Conservation (phyloP, 768 basidiomycete species). For the Sporobolomyces roseus region DNA sequence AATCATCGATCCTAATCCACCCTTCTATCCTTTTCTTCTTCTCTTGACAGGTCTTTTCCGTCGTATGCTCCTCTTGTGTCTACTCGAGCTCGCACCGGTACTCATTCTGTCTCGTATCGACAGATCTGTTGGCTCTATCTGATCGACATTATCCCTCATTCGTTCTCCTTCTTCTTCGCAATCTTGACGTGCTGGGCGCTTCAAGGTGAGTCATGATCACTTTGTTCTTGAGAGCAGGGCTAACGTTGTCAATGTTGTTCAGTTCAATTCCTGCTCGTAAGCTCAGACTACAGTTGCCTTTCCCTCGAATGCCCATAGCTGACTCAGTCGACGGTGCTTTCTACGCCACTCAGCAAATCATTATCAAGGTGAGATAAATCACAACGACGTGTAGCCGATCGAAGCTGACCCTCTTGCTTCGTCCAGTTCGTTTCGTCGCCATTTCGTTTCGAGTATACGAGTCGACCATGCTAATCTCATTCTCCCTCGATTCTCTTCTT, state of each 20-base stretch:
- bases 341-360: conserved; percentile 11
- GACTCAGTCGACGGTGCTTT: background rate
- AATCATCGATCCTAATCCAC: no score
- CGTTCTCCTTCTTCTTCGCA: conserved; percentile 16
- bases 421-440: background rate
- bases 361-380: conserved; percentile 14
- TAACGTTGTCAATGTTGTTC: background rate
- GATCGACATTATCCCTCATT: background rate
- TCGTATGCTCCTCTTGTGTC: no score
- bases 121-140: conserved; percentile 15
- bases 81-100: no score
- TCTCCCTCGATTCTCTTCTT: background rate
- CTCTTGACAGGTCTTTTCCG: background rate
- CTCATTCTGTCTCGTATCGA: background rate
- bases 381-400: no score
- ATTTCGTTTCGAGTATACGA: background rate
- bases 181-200: conserved; percentile 9
- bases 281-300: no score
- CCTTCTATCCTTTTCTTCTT: no score
- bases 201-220: background rate
- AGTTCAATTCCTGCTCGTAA: conserved; percentile 30
- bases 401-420: background rate
- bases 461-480: background rate
- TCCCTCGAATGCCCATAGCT: no score
- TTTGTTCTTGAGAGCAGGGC: background rate